Evolutionary conservation across 169 alveolate species (phyloP).

Genomic region (Cryptosporidium sp.): DNA sequence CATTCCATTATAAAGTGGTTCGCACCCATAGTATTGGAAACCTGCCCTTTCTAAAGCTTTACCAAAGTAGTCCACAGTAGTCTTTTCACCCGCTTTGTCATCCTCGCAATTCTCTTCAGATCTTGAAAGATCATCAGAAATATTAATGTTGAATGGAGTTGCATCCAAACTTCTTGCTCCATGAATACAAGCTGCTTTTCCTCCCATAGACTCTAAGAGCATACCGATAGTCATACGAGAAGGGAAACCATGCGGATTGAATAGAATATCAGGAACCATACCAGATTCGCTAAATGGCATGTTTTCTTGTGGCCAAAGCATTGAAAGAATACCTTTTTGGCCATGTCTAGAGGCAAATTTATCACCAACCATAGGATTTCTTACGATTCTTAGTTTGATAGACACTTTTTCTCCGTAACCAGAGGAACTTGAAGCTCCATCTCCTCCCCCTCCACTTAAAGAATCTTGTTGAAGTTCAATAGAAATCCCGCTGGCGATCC

Average conservation of each 20-base stretch:
- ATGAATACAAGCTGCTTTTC: slow-evolving; percentile 96
- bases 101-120: slow-evolving; percentile 42
- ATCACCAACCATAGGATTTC: slow-evolving; percentile 99
- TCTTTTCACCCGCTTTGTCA: slow-evolving; percentile 20
- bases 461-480: slow-evolving; percentile 57
- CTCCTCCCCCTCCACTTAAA: slow-evolving; percentile 39
- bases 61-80: slow-evolving; percentile 82
- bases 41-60: slow-evolving; percentile 67
- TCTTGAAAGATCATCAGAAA: slow-evolving; percentile 48
- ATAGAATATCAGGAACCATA: slow-evolving; percentile 98
- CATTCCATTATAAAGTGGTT: slow-evolving; percentile 97
- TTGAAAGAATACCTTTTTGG: slow-evolving; percentile 98
- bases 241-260: slow-evolving; percentile 99
- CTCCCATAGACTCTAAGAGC: slow-evolving; percentile 99
- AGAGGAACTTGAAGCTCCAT: slow-evolving; percentile 56
- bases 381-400: slow-evolving; percentile 75
- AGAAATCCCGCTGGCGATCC: slow-evolving; percentile 73
- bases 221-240: slow-evolving; percentile 99
- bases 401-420: slow-evolving; percentile 72
- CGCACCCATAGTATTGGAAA: slow-evolving; percentile 96
- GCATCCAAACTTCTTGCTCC: slow-evolving; percentile 92
- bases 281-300: slow-evolving; percentile 99
- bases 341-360: slow-evolving; percentile 99
- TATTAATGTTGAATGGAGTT: slow-evolving; percentile 89
- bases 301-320: slow-evolving; percentile 97